phyloP scores from a whole-genome alignment of 768 basidiomycete species.

The Amanita molliuscula region DNA sequence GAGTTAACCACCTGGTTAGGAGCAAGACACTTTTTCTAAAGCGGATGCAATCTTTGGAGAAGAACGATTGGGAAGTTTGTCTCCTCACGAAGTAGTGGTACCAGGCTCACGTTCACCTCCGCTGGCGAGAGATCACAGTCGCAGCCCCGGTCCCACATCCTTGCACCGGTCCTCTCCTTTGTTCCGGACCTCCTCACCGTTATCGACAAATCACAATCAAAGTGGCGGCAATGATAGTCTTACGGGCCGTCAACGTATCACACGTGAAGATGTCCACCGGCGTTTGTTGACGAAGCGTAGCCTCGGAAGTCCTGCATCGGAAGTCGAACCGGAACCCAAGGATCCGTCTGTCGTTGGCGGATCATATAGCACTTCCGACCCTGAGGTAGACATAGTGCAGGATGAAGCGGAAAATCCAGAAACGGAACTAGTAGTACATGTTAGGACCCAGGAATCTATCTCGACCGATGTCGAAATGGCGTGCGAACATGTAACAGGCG shows the following conservation, averaged over 20 bases:
- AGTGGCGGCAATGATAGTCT: constrained; percentile 9
- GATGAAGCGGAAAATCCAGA: background rate
- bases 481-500: constrained; percentile 34
- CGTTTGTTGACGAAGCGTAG: constrained; percentile 35
- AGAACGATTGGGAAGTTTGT: background rate
- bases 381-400: background rate
- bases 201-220: constrained; percentile 1
- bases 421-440: background rate
- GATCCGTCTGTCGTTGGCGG: background rate
- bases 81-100: background rate
- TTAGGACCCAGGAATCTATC: background rate
- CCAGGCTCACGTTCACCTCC: constrained; percentile 4
- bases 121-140: constrained; percentile 3
- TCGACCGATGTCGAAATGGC: constrained; percentile 2
- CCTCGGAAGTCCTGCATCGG: constrained; percentile 28
- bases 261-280: constrained; percentile 41
- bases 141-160: background rate
- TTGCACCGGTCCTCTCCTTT: constrained; percentile 2
- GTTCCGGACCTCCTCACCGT: background rate
- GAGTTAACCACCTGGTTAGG: background rate
- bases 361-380: background rate
- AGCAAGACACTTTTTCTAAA: background rate
- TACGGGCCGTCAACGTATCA: constrained; percentile 33
- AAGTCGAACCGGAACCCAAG: constrained; percentile 9
- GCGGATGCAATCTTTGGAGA: background rate